Conservation (phyloP, 2,329 filamentous ascomycete species). For the Penicillium decumbens region DNA sequence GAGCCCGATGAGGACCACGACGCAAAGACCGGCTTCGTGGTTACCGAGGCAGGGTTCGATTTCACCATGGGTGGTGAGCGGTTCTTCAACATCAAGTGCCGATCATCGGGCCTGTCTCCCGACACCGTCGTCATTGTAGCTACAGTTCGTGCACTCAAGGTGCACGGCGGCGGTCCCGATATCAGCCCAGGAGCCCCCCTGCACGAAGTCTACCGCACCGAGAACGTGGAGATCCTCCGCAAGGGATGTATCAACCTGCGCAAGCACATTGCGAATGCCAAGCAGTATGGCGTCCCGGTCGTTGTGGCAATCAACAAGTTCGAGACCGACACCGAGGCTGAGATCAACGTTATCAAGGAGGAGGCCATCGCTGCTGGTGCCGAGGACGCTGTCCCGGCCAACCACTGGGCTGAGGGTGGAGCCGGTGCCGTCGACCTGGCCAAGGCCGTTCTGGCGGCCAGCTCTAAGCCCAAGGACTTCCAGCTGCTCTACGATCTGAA, state of each 20-base stretch:
- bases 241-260: conserved; percentile 88
- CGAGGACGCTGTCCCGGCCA: conserved; percentile 86
- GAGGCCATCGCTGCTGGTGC: conserved; percentile 88
- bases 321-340: conserved; percentile 85
- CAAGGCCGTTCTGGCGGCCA: conserved; percentile 76
- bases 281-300: conserved; percentile 82
- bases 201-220: conserved; percentile 82
- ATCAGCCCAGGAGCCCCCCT: conserved; percentile 82
- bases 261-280: conserved; percentile 92
- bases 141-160: conserved; percentile 91
- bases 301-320: conserved; percentile 98
- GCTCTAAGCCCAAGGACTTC: conserved; percentile 79
- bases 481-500: conserved; percentile 79
- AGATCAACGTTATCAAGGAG: conserved; percentile 82
- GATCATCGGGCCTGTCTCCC: conserved; percentile 83
- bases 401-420: conserved; percentile 96
- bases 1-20: conserved; percentile 83
- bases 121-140: conserved; percentile 94
- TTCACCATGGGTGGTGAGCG: conserved; percentile 99
- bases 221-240: conserved; percentile 88
- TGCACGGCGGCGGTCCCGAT: conserved; percentile 92
- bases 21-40: conserved; percentile 81
- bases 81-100: conserved; percentile 99
- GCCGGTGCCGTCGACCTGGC: conserved; percentile 85
- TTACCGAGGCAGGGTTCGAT: conserved; percentile 97